Conservation (phyloP, 2,329 filamentous ascomycete species). For the Macrophomina pseudophaseolina region DNA sequence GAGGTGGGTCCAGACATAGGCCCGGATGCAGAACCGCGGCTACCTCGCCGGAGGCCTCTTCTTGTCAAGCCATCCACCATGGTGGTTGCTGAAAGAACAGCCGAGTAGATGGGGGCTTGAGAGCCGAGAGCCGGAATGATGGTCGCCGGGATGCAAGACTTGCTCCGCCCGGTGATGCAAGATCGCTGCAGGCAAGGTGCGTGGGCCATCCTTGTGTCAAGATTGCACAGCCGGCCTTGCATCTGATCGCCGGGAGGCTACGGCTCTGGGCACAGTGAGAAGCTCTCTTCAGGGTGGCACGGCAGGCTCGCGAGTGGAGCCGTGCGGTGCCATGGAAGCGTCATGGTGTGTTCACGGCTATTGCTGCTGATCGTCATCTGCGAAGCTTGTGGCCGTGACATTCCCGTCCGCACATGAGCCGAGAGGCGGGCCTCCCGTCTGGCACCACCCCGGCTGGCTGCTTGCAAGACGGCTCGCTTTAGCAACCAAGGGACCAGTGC, state of each 20-base stretch:
- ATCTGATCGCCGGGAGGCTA: background rate
- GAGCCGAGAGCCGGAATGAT: background rate
- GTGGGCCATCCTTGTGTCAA: background rate
- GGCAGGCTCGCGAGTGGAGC: background rate
- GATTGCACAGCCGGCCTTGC: background rate
- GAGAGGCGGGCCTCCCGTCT: background rate
- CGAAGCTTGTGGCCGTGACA: conserved; percentile 6
- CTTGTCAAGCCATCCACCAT: background rate
- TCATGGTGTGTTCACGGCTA: background rate
- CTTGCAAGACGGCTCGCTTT: background rate
- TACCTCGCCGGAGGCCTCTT: background rate
- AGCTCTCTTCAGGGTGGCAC: too few relatives aligned
- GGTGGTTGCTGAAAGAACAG: background rate
- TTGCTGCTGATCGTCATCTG: conserved; percentile 20
- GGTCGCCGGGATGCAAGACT: background rate
- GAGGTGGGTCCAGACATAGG: conserved; percentile 3
- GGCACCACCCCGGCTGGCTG: background rate
- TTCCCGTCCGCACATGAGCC: background rate
- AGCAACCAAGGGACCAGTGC: background rate
- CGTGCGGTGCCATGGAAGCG: background rate
- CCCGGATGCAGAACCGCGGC: background rate
- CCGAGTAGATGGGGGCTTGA: background rate
- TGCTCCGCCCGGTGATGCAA: background rate
- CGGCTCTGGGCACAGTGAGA: background rate
- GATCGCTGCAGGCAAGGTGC: conserved; percentile 9